Base-by-base conservation (phyloP, 768 basidiomycete genomes). In the Phylloporus sp. region DNA sequence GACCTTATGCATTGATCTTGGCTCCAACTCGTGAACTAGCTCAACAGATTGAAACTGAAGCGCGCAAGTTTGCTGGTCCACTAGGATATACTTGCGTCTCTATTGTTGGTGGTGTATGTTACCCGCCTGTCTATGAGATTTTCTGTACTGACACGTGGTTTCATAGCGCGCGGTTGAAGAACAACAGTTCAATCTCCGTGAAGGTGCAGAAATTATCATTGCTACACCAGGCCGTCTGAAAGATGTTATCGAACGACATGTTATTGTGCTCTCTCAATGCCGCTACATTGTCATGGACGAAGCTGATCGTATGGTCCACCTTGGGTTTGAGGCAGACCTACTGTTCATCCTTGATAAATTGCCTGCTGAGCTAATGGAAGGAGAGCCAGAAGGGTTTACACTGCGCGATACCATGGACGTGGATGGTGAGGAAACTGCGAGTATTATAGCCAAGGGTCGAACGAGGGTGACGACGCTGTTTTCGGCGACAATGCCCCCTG, bases 261-360 rank as follows among this genome's bases (percentile, higher is more conserved):
- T 98, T 41, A 78, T 99, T 38, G 97, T 99, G 18, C 80, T 99
- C 39, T 88, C 90, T 7, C 97, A 99, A 70, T 98, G 97, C 70
- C 91, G 92, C 2, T 98, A 99, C 65, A 86, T 99, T 53, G 95
- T 99, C 59, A 97, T 99, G 97, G 97, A 99, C 68, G 97, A 99
- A 76, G 97, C 97, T 15, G 97, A 99, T 69, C 83, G 97, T 46
- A 98, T 99, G 97, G 95, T 99, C 55, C 86, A 95, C 64, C 84
- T 98, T 27, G 97, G 97, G 15, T 99, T 99, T 67, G 97, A 99
- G 70, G 82, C 80, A 15, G 95, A 97, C 67, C 73, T 99, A 41
- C 92, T 88, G 23, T 97, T 91, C 69, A 98, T 99, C 61, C 73
- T 99, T 54, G 95, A 98, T 71, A 81, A 91, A 52, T 78, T 98